phyloP scores from a whole-genome alignment of 352 stramenopile species.

The Phytopythium sindhum region DNA sequence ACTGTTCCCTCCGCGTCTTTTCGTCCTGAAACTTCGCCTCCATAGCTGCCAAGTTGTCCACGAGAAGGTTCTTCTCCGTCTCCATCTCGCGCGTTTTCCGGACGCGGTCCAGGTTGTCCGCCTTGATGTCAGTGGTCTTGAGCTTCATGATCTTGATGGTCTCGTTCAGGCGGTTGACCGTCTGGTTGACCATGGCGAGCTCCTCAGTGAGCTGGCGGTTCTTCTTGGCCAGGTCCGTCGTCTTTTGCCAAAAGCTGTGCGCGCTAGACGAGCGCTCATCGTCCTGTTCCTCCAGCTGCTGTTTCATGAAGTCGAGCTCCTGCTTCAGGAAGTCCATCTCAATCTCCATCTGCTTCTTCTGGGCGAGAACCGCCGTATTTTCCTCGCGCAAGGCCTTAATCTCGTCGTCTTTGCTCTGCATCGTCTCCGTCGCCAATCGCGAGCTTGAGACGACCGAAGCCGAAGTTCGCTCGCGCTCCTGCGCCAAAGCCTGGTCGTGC shows the following conservation, averaged over 20 bases:
- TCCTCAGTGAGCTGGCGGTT: conserved; percentile 76
- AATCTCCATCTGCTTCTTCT: conserved; percentile 74
- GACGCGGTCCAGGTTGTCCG: conserved; percentile 54
- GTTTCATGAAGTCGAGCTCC: conserved; percentile 70
- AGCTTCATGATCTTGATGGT: conserved; percentile 54
- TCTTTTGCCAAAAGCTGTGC: conserved; percentile 84
- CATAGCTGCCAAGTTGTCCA: conserved; percentile 60
- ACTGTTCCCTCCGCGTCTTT: conserved; percentile 76
- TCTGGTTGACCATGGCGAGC: conserved; percentile 58
- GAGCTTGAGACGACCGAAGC: conserved; percentile 66
- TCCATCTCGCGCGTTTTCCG: conserved; percentile 63
- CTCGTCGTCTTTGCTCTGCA: conserved; percentile 75
- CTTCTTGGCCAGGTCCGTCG: conserved; percentile 76
- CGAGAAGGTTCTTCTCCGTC: conserved; percentile 65
- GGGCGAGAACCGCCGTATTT: conserved; percentile 46
- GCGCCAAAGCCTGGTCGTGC: conserved; percentile 58
- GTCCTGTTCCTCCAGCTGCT: conserved; percentile 71
- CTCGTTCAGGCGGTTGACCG: conserved; percentile 62
- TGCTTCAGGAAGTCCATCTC: conserved; percentile 58
- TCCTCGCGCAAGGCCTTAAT: conserved; percentile 69
- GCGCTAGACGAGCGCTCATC: conserved; percentile 66
- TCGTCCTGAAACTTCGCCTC: conserved; percentile 78
- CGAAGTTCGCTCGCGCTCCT: conserved; percentile 62
- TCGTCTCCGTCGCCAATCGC: conserved; percentile 61
- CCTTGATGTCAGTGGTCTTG: conserved; percentile 45